Base-by-base conservation (phyloP, 1,284 basidiomycete genomes). In the Cryptococcus jaspeensis region DNA sequence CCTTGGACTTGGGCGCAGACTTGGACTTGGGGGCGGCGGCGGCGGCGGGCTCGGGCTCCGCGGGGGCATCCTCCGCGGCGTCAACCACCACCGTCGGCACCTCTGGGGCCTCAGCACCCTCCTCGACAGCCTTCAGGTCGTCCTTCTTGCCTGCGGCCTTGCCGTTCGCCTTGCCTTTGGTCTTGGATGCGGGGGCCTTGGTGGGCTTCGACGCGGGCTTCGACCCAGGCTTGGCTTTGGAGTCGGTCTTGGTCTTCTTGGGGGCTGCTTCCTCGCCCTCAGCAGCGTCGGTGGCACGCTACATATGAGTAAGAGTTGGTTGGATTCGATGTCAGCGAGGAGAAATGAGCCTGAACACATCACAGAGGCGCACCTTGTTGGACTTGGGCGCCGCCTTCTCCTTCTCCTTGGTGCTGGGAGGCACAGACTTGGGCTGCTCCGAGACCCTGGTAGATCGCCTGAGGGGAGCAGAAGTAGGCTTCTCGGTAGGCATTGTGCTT, bases 1-100 rank as follows among this genome's bases (percentile, higher is more conserved):
- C 47, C 52, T 63, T 63, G 41, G 58, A 42, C 57, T 67, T 69
- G 54, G 65, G 55, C 11, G 58, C 57, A 15, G 68, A 50, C 56
- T 69, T 48, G 23, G 55, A 55, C 49, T 55, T 56, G 28, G 43
- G 32, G n/a, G 47, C 18, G 15, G 57, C 36, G 52, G 44, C n/a
- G 36, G n/a, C n/a, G 20, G 13, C n/a, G n/a, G n/a, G n/a, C n/a
- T n/a, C n/a, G n/a, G n/a, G n/a, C n/a, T n/a, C n/a, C n/a, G n/a
- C n/a, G n/a, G n/a, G n/a, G n/a, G n/a, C n/a, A n/a, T n/a, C n/a
- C n/a, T n/a, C n/a, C n/a, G n/a, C n/a, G n/a, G n/a, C n/a, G n/a
- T n/a, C n/a, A n/a, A n/a, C n/a, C n/a, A n/a, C n/a, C n/a, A n/a
- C n/a, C n/a, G n/a, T n/a, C n/a, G n/a, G n/a, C n/a, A n/a, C n/a